Conservation (phyloP, 129 eudicot species). For the Ambrosia trifida region DNA sequence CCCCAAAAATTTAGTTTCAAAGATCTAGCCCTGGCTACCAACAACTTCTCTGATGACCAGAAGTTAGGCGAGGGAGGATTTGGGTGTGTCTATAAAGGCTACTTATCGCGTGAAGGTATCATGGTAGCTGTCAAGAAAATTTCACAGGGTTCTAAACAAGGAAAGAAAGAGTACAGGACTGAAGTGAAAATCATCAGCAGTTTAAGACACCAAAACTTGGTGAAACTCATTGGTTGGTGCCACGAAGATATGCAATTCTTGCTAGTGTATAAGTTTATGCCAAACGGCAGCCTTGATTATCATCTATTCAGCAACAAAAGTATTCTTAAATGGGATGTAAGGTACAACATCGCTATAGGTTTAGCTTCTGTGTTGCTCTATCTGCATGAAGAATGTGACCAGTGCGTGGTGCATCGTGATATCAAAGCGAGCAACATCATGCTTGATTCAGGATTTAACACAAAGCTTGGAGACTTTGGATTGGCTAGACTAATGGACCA, state of each 20-base stretch:
- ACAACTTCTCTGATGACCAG: constrained; percentile 34
- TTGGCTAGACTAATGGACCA: constrained; percentile 50
- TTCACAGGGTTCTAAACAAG: constrained; percentile 48
- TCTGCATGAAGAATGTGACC: constrained; percentile 62
- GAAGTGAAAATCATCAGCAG: constrained; percentile 50
- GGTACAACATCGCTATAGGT: constrained; percentile 45
- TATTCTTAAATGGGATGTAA: constrained; percentile 35
- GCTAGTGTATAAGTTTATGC: constrained; percentile 59
- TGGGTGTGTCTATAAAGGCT: constrained; percentile 54
- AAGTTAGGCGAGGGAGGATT: constrained; percentile 61
- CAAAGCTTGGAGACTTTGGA: constrained; percentile 61
- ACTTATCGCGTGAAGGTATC: constrained; percentile 13
- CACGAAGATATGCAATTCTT: constrained; percentile 43
- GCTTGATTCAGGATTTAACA: constrained; percentile 56
- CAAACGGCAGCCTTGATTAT: constrained; percentile 54
- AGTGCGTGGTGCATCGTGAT: constrained; percentile 63
- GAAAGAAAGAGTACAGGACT: constrained; percentile 48
- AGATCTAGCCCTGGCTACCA: constrained; percentile 42
- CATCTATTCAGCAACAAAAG: constrained; percentile 16
- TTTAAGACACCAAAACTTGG: constrained; percentile 56
- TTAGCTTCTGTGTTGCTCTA: constrained; percentile 52
- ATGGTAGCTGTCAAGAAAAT: constrained; percentile 51
- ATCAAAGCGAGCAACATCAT: constrained; percentile 60
- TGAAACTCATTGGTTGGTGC: constrained; percentile 59
- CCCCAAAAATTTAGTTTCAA: constrained; percentile 33